Base-by-base conservation (phyloP, 2,329 filamentous ascomycete species). In the Diaporthe ampelina region DNA sequence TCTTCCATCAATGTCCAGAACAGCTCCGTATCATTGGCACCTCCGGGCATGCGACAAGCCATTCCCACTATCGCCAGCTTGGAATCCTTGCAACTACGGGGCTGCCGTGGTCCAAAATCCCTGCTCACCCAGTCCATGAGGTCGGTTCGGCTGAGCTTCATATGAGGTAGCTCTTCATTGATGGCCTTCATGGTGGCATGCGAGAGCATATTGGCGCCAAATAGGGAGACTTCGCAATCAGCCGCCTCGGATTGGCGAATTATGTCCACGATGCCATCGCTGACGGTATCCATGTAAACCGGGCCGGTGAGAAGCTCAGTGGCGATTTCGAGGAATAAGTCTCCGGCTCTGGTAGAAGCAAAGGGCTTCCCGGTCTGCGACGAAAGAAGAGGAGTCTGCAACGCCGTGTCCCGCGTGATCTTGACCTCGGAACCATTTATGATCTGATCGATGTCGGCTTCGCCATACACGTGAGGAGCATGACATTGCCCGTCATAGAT, bases 41-140 rank as follows among this genome's bases (percentile, higher is more conserved):
- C 35, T 17, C 57, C 57, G 21, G 57, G 57, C 19, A 35, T 24
- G 35, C 57, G 57, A 17, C 57, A 35, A 56, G 94, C 90, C 89
- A 94, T 94, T 69, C 95, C 95, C 45, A 97, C 93, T 76, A 97
- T 95, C 72, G 95, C 95, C 76, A 97, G 90, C 82, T 95, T 95
- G 80, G 90, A 89, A 78, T 89, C 24, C 50, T 24, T 54, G 50
- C 13, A 29, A 1, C 13, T 3, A 26, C 50, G 50, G 50, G 50
- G 50, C 50, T 54, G 11, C 7, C 50, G 50, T 15, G 50, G 50
- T 29, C 50, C 50, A 54, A 54, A 54, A 24, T 54, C 50, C n/a
- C 13, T 26, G n/a, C 26, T 17, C 50, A 54, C 24, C 50, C 50
- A 54, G 6, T 54, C 50, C 50, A 54, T 29, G 50, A 54, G 50